phyloP scores from a whole-genome alignment of 2,329 filamentous ascomycete species.

The Acrocalymma vagum region DNA sequence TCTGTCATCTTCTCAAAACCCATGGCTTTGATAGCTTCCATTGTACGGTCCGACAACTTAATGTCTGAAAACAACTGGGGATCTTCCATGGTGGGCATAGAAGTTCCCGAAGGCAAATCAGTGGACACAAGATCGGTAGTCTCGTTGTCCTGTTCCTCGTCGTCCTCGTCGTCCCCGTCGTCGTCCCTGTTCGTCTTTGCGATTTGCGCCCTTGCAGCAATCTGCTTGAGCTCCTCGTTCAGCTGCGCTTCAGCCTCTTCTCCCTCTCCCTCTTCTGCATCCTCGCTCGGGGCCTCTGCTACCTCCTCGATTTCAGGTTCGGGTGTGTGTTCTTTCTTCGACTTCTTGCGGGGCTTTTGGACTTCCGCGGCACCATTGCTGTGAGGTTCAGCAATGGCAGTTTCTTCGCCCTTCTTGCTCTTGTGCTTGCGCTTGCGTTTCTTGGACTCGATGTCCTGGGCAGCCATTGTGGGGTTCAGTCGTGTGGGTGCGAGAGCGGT shows the following conservation, averaged over 20 bases:
- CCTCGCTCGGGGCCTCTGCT: slow-evolving; percentile 24
- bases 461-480: slow-evolving; percentile 40
- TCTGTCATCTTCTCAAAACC: slow-evolving; percentile 95
- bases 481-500: slow-evolving; percentile 9
- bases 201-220: slow-evolving; percentile 35
- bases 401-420: slow-evolving; percentile 41
- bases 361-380: slow-evolving; percentile 42
- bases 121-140: slow-evolving; percentile 38
- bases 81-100: slow-evolving; percentile 68
- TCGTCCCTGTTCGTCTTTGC: slow-evolving; percentile 38
- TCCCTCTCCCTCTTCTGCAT: slow-evolving; percentile 43
- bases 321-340: slow-evolving; percentile 48
- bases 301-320: slow-evolving; percentile 35
- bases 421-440: slow-evolving; percentile 60
- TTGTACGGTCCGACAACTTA: slow-evolving; percentile 85
- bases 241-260: slow-evolving; percentile 42
- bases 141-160: slow-evolving; percentile 20
- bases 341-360: slow-evolving; percentile 51
- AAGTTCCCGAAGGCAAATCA: slow-evolving; percentile 64
- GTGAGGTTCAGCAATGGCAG: slow-evolving; percentile 32
- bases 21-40: slow-evolving; percentile 90
- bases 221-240: slow-evolving; percentile 44
- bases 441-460: slow-evolving; percentile 50
- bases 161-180: slow-evolving; percentile 35
- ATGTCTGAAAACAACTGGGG: slow-evolving; percentile 81